These are phyloP conservation scores for Pleurostoma richardsiae DNA, from an alignment of 2,329 filamentous ascomycete genomes.

Conservation along the genomic window DNA sequence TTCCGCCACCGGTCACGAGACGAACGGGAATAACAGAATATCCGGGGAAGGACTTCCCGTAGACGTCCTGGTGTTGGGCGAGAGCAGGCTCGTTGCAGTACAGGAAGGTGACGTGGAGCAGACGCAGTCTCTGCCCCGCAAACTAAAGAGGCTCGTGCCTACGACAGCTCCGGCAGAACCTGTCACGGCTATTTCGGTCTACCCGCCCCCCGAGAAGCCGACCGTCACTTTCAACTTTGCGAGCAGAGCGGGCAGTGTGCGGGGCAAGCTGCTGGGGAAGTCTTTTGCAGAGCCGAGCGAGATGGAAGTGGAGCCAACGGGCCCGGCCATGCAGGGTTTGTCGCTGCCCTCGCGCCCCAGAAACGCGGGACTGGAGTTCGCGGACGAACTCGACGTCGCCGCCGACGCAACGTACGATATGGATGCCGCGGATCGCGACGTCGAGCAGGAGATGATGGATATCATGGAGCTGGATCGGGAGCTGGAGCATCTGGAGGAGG, in stretches of 20 bases:
- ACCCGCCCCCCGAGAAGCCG: conserved; percentile 36
- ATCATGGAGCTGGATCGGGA: conserved; percentile 62
- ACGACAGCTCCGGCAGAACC: conserved; percentile 24
- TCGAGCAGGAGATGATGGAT: conserved; percentile 58
- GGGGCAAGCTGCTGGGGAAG: conserved; percentile 14
- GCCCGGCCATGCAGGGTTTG: background rate
- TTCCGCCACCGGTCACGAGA: conserved; percentile 15
- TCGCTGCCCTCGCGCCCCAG: conserved; percentile 10
- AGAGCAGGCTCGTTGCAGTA: conserved; percentile 49
- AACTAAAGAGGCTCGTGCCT: conserved; percentile 8
- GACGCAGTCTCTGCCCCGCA: conserved; percentile 15
- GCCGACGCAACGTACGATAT: conserved; percentile 46
- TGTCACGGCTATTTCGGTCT: conserved; percentile 50
- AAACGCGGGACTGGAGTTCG: conserved; percentile 39
- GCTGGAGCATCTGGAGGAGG: conserved; percentile 48
- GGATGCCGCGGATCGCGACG: conserved; percentile 40
- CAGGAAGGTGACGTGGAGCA: conserved; percentile 39
- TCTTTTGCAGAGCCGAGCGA: conserved; percentile 2
- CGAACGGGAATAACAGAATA: conserved; percentile 2
- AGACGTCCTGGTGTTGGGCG: conserved; percentile 50
- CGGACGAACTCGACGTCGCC: conserved; percentile 43
- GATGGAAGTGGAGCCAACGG: conserved; percentile 1
- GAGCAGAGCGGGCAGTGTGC: conserved; percentile 25
- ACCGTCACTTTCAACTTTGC: conserved; percentile 45
- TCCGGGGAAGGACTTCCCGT: conserved; percentile 36